Percentiles rank a stretch among this genome's conserved stretches.
These are phyloP conservation scores for Talaromyces liani DNA, from an alignment of 495 filamentous ascomycete species.

Conservation along the genomic window DNA sequence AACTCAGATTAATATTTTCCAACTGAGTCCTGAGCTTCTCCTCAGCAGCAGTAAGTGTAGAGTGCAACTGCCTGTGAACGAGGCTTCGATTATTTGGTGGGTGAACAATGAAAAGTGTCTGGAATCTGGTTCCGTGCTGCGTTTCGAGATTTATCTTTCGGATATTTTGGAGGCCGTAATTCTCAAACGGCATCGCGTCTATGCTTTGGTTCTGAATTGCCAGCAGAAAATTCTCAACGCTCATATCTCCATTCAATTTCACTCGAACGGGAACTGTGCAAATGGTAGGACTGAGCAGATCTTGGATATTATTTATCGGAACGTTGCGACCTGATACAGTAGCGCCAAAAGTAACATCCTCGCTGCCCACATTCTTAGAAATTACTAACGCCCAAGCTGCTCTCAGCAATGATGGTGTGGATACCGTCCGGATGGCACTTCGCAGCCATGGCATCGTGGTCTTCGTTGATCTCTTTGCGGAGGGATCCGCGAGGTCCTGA, in stretches of 20 bases:
- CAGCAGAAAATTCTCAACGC: conserved; percentile 25
- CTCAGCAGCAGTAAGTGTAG: not conserved
- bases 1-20: not conserved
- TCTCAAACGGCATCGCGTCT: conserved; percentile 45
- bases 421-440: not conserved
- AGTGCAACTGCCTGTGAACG: not conserved
- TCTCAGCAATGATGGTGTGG: conserved; percentile 15
- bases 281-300: conserved; percentile 52
- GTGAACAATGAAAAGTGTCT: conserved; percentile 6
- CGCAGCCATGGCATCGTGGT: not conserved
- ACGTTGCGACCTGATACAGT: conserved; percentile 45
- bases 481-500: not conserved
- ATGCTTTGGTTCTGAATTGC: conserved; percentile 37
- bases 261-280: conserved; percentile 50
- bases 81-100: not conserved
- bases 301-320: conserved; percentile 40
- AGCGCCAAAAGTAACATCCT: conserved; percentile 3
- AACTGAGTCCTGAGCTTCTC: not conserved
- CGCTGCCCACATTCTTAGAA: conserved; percentile 14
- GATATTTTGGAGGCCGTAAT: conserved; percentile 55
- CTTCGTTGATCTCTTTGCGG: not conserved
- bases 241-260: conserved; percentile 16
- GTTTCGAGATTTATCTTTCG: not conserved
- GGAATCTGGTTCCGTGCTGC: conserved; percentile 1
- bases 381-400: conserved; percentile 32